Conservation (phyloP, 1,139 yeast species). For the Suhomyces wounanorum region DNA sequence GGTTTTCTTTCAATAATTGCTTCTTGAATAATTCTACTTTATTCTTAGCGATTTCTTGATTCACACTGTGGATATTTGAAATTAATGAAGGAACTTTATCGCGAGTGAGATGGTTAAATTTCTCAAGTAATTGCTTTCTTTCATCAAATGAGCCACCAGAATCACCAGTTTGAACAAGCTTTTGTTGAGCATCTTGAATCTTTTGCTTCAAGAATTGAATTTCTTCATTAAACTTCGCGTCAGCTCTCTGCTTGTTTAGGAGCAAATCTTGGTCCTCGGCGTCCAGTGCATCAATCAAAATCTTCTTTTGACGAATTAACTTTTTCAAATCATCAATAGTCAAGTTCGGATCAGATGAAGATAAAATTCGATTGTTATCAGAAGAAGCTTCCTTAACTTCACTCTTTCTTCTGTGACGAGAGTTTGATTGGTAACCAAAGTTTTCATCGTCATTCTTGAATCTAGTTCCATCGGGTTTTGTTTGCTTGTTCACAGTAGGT, state of each 20-base stretch:
- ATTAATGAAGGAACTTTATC: slow-evolving; percentile 73
- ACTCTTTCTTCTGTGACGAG: slow-evolving; percentile 57
- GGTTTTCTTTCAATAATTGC: slow-evolving; percentile 60
- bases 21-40: slow-evolving; percentile 65
- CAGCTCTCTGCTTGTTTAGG: slow-evolving; percentile 21
- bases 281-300: slow-evolving; percentile 70
- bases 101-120: slow-evolving; percentile 55
- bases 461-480: slow-evolving; percentile 55
- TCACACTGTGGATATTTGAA: slow-evolving; percentile 59
- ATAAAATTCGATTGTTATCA: slow-evolving; percentile 19
- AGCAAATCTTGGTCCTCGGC: slow-evolving; percentile 59
- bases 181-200: slow-evolving; percentile 57
- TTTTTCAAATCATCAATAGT: slow-evolving; percentile 58
- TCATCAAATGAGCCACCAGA: slow-evolving; percentile 37
- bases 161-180: slow-evolving; percentile 35
- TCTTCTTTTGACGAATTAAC: slow-evolving; percentile 66
- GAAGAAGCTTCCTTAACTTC: slow-evolving; percentile 15
- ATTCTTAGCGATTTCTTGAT: slow-evolving; percentile 65
- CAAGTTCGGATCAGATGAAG: slow-evolving; percentile 34
- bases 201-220: slow-evolving; percentile 66
- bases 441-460: slow-evolving; percentile 69
- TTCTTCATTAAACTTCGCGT: slow-evolving; percentile 40
- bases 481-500: slow-evolving; percentile 43
- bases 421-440: slow-evolving; percentile 63
- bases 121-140: slow-evolving; percentile 47